Base-by-base conservation (phyloP, 2,329 filamentous ascomycete species). In the Alternaria burnsii region DNA sequence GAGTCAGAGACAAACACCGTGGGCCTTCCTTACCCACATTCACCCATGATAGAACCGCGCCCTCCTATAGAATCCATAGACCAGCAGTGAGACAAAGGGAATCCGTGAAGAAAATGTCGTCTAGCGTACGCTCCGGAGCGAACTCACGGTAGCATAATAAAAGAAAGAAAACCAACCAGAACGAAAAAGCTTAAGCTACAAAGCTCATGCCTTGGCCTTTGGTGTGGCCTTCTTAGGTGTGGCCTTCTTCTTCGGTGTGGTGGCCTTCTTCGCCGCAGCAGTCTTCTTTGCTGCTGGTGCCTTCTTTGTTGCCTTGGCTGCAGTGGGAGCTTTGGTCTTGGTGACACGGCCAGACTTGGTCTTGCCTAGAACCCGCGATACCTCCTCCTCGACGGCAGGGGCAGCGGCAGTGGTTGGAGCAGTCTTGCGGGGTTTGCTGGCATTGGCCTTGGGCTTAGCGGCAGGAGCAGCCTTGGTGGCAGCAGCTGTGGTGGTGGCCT, bases 341-440 rank as follows among this genome's bases (percentile, higher is more conserved):
- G 90, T 88, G 72, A 96, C 90, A 70, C 93, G 90, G 50, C 93
- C 92, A 55, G 91, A 89, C 87, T 95, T 95, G 79, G 92, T 94
- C 87, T 92, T 94, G 78, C 86, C 87, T 53, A 93, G 82, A 50
- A 90, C 85, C 73, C 89, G 88, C 22, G 82, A 74, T 65, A 88
- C 84, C 81, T 90, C 89, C 69, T 92, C 89, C 58, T 89, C 85
- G 51, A 90, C 83, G 67, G 89, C 89, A 59, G 88, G 87, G 9
- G 63, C 77, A 32, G 88, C 86, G 11, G 87, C 88, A 36, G 69
- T 26, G 24, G 24, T 12, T 36, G 32, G 47, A 3, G 64, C 78
- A 41, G 84, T 79, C 72, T 85, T 86, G 69, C 81, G 78, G 28
- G 79, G 75, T 71, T 80, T 81, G 72, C 79, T 77, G 48, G 80